These are phyloP conservation scores for Bassia scoparia DNA, from an alignment of 148 eudicot species.

Conservation along the genomic window DNA sequence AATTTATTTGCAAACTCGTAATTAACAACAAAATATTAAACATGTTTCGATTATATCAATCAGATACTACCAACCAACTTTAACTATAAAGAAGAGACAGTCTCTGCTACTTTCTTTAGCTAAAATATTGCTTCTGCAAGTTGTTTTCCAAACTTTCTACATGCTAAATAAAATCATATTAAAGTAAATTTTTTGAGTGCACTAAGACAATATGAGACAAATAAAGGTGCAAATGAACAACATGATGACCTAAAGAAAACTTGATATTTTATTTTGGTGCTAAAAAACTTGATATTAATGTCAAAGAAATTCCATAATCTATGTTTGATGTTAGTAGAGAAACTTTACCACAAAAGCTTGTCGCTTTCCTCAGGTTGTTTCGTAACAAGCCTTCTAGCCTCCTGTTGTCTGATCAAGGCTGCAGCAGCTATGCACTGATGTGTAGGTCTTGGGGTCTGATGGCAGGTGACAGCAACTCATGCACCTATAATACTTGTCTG, in stretches of 20 bases:
- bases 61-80: conserved; percentile 14
- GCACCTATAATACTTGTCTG: too few relatives aligned
- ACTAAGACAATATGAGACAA: conserved; percentile 5
- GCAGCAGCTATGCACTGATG: too few relatives aligned
- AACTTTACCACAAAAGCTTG: conserved; percentile 70
- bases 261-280: too few relatives aligned
- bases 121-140: conserved; percentile 72
- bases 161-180: conserved; percentile 45
- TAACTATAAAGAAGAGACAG: conserved; percentile 83
- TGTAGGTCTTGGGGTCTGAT: too few relatives aligned
- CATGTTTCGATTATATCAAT: not conserved
- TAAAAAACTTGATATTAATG: too few relatives aligned
- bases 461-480: too few relatives aligned
- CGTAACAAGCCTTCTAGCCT: conserved; percentile 49
- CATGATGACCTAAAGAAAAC: conserved; percentile 9
- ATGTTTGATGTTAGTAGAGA: conserved; percentile 67
- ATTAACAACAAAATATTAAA: not conserved
- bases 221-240: not conserved
- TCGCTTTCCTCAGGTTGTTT: conserved; percentile 75
- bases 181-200: conserved; percentile 16
- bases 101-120: conserved; percentile 77
- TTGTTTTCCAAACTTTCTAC: conserved; percentile 79
- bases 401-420: conserved; percentile 73
- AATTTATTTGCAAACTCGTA: not conserved
- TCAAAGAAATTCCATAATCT: not conserved